These are phyloP conservation scores for Botrytis porri DNA, from an alignment of 2,329 filamentous ascomycete genomes.

Conservation along the genomic window DNA sequence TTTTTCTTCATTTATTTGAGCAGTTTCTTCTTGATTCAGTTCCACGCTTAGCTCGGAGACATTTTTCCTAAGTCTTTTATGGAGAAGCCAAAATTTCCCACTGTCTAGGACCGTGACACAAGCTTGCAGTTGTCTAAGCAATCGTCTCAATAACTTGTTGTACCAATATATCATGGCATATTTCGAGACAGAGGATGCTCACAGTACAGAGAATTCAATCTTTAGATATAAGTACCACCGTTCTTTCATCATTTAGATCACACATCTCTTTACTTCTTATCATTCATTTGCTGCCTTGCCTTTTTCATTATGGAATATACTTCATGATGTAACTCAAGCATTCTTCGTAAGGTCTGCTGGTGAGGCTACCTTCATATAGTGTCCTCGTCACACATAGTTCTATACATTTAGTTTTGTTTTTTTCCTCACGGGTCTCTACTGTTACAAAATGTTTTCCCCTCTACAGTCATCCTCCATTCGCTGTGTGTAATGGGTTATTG, in stretches of 20 bases:
- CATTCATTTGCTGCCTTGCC: neutral
- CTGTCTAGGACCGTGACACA: neutral
- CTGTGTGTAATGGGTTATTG: neutral
- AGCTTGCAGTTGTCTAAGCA: neutral
- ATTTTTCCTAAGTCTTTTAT: neutral
- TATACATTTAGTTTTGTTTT: no score
- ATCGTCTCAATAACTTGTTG: neutral
- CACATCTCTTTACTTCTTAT: neutral
- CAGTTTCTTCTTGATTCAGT: neutral
- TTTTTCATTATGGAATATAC: neutral
- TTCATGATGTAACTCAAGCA: neutral
- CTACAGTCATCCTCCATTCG: no score
- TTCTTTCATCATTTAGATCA: neutral
- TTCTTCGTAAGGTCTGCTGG: neutral
- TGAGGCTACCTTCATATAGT: neutral
- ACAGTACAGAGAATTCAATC: no score
- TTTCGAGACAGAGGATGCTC: neutral
- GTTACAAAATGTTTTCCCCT: accelerated
- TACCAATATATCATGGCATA: neutral
- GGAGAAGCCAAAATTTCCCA: neutral
- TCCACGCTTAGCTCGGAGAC: neutral
- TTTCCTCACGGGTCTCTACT: neutral
- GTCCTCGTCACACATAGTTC: neutral
- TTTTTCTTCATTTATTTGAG: neutral
- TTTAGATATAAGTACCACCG: neutral